A percentile compares a stretch with the other conserved stretches of the same genome.
Conservation (phyloP, 2,329 filamentous ascomycete genomes). For the Talaromyces sp. region DNA sequence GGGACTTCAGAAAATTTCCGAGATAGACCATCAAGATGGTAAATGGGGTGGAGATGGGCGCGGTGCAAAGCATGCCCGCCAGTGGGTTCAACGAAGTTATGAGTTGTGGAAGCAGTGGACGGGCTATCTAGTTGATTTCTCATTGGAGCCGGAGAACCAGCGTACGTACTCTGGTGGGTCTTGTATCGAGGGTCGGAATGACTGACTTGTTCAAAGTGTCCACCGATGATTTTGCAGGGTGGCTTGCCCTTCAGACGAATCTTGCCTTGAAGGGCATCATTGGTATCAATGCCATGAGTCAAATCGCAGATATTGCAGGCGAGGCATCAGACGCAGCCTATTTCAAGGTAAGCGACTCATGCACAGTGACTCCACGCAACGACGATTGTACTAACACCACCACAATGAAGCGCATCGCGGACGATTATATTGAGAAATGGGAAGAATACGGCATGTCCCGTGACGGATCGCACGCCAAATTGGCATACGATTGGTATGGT, state of each 20-base stretch:
- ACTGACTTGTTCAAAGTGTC: conserved; percentile 50
- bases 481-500: conserved; percentile 75
- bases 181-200: neutral
- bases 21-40: conserved; percentile 58
- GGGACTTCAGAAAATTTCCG: conserved; percentile 47
- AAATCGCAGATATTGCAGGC: conserved; percentile 61
- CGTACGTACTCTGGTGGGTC: conserved; percentile 37
- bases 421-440: conserved; percentile 70
- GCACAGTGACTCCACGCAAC: neutral
- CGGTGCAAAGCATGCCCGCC: conserved; percentile 55
- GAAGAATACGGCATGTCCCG: conserved; percentile 65
- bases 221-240: conserved; percentile 80
- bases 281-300: conserved; percentile 73
- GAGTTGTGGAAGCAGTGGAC: conserved; percentile 73
- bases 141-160: conserved; percentile 70
- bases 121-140: conserved; percentile 69
- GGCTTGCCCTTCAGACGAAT: conserved; percentile 74
- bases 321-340: conserved; percentile 50
- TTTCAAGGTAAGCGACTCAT: conserved; percentile 16
- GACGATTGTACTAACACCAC: neutral
- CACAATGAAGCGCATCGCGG: conserved; percentile 47
- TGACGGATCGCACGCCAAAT: conserved; percentile 67
- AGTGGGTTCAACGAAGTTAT: conserved; percentile 68
- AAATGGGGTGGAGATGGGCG: conserved; percentile 55
- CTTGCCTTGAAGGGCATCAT: conserved; percentile 80